Percentiles rank a stretch among this genome's conserved stretches.
phyloP scores from a whole-genome alignment of 306 rosid genomes.

The Vigna hirtella region DNA sequence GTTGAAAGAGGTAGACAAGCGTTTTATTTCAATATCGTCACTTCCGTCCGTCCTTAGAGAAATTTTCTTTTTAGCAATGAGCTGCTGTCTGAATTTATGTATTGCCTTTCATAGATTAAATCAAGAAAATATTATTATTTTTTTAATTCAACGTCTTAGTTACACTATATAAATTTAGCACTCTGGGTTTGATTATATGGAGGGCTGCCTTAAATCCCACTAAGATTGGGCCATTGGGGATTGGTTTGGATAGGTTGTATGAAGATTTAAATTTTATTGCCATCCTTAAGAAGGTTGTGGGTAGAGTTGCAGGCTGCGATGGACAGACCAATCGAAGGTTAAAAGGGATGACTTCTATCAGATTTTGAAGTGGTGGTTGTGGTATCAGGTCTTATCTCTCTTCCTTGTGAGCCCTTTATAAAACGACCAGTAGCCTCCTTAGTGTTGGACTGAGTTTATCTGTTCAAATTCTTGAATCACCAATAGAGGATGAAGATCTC shows the following conservation, averaged over 20 bases:
- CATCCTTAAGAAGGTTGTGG: neutral
- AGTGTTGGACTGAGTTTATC: neutral
- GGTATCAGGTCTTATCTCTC: no score
- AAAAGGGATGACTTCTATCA: neutral
- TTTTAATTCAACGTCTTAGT: neutral
- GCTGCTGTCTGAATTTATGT: neutral
- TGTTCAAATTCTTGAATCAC: no score
- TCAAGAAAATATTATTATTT: neutral
- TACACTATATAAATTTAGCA: neutral
- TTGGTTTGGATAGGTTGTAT: neutral
- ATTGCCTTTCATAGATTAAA: neutral
- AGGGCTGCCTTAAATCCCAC: neutral
- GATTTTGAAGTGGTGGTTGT: slow-evolving; percentile 1
- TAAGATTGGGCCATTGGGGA: neutral
- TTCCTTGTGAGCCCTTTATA: neutral
- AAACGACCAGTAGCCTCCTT: neutral
- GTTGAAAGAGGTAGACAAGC: neutral
- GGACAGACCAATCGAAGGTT: neutral
- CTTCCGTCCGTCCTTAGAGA: no score
- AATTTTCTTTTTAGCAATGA: no score
- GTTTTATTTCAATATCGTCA: no score
- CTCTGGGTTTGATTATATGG: neutral
- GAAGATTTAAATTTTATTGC: neutral
- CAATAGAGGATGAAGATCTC: neutral
- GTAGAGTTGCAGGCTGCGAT: slow-evolving; percentile 1